These are phyloP conservation scores for Lizonia empirigonia DNA, from an alignment of 2,329 filamentous ascomycete species.

Conservation along the genomic window DNA sequence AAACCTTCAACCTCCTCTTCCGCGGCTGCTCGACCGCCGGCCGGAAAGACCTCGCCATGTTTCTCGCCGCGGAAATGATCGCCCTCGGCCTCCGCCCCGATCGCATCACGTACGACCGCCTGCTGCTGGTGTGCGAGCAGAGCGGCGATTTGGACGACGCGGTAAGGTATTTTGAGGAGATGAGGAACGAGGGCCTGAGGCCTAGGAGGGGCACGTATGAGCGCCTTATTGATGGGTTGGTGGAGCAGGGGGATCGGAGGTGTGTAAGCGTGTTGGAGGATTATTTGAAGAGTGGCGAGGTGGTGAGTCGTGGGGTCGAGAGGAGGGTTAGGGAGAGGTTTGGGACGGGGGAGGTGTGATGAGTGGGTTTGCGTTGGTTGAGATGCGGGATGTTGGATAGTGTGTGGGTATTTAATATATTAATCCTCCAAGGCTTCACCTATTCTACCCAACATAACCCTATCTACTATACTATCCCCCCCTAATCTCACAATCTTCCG, in stretches of 20 bases:
- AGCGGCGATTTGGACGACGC: slow-evolving; percentile 52
- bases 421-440: too few species aligned
- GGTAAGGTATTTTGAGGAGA: slow-evolving; percentile 58
- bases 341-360: neutral
- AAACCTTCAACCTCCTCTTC: slow-evolving; percentile 68
- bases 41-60: slow-evolving; percentile 63
- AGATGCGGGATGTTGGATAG: too few species aligned
- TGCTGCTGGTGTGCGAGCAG: slow-evolving; percentile 62
- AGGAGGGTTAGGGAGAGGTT: slow-evolving; percentile 23
- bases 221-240: slow-evolving; percentile 18
- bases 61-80: slow-evolving; percentile 67
- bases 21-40: slow-evolving; percentile 51
- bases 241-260: slow-evolving; percentile 21
- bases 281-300: slow-evolving; percentile 20
- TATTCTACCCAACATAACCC: too few species aligned
- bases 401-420: too few species aligned
- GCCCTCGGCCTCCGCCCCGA: slow-evolving; percentile 61
- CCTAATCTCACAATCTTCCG: too few species aligned
- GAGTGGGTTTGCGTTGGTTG: neutral
- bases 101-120: slow-evolving; percentile 64
- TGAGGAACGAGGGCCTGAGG: slow-evolving; percentile 40
- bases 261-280: slow-evolving; percentile 28
- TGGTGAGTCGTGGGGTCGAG: slow-evolving; percentile 20
- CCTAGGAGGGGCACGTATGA: slow-evolving; percentile 29
- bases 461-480: too few species aligned